Evolutionary conservation across 1,284 basidiomycete genomes (phyloP).

Genomic region (Fomes fomentarius): DNA sequence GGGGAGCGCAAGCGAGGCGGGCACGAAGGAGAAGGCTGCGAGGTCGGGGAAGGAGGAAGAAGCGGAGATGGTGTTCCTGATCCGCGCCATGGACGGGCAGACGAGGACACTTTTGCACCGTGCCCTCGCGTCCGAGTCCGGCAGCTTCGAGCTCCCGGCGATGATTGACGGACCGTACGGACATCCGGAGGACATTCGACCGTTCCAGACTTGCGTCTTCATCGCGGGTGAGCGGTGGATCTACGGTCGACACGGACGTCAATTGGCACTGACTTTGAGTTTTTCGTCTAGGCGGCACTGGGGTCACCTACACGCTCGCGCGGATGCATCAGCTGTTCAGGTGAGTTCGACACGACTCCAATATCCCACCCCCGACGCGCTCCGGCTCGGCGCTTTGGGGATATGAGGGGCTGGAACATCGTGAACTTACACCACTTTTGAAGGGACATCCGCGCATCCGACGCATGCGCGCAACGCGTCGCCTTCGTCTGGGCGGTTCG

Average conservation of each 20-base stretch:
- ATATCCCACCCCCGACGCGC: no score
- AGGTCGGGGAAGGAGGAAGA: no score
- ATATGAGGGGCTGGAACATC: no score
- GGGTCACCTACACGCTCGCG: conserved; percentile 49
- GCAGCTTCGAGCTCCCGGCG: no score
- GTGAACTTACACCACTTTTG: not conserved
- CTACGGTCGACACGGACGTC: no score
- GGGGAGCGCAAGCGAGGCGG: conserved; percentile 15
- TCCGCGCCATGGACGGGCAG: conserved; percentile 35
- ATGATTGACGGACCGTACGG: conserved; percentile 57
- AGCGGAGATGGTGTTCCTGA: conserved; percentile 49
- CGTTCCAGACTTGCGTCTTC: conserved; percentile 46
- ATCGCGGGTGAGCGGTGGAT: conserved; percentile 52
- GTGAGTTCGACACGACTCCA: no score
- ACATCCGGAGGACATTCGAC: conserved; percentile 42
- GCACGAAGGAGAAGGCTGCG: no score
- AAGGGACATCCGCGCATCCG: conserved; percentile 28
- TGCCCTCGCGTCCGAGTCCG: no score
- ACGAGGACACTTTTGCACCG: conserved; percentile 21
- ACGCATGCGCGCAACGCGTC: conserved; percentile 35
- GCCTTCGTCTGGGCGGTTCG: conserved; percentile 48
- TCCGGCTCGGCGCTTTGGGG: no score
- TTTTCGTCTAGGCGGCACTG: conserved; percentile 51
- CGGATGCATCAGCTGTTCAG: conserved; percentile 43
- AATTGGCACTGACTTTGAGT: no score